Evolutionary conservation across 1,139 yeast genomes (phyloP).

Genomic region (Pichia sp.): DNA sequence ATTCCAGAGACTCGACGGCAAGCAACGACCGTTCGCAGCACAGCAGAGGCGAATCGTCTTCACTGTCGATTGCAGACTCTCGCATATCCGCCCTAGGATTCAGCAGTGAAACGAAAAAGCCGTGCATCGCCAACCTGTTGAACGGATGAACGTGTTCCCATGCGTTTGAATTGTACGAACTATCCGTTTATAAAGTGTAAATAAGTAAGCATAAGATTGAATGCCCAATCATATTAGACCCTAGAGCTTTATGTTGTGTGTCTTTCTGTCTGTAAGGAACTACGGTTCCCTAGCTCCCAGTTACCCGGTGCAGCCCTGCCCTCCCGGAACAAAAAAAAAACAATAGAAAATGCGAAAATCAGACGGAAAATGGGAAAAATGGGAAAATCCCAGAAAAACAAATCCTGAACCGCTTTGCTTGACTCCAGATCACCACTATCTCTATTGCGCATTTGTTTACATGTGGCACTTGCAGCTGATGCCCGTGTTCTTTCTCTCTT

Average conservation of each 20-base stretch:
- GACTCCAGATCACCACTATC: background rate
- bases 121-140: slow-evolving; percentile 5
- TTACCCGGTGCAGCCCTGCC: background rate
- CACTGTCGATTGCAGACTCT: background rate
- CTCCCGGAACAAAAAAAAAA: background rate
- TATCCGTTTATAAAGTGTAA: background rate
- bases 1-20: background rate
- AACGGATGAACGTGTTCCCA: background rate
- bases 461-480: background rate
- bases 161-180: background rate
- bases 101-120: background rate
- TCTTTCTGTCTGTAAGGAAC: no score
- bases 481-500: background rate
- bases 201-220: background rate
- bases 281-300: background rate
- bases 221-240: no score
- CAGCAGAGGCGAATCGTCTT: background rate
- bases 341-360: background rate
- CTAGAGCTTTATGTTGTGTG: no score
- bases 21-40: background rate
- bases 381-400: no score
- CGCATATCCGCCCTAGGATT: background rate
- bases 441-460: background rate
- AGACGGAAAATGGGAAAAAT: no score
- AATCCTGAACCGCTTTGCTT: background rate